These are phyloP conservation scores for Leccinum truebloodii DNA, from an alignment of 768 basidiomycete species.

Conservation along the genomic window DNA sequence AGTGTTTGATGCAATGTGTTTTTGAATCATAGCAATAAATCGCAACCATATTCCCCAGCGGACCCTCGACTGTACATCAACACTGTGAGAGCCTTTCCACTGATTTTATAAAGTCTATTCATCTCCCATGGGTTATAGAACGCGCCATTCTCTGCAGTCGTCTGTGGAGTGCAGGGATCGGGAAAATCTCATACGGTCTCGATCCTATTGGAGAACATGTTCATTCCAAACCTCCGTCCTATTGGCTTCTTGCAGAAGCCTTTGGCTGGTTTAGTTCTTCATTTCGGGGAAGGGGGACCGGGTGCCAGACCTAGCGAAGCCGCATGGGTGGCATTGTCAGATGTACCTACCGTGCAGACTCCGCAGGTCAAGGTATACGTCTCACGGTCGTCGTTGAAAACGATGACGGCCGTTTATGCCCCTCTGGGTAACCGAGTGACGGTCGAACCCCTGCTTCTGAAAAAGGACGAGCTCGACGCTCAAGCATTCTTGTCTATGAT, in stretches of 20 bases:
- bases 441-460: constrained; percentile 57
- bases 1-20: not conserved
- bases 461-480: constrained; percentile 64
- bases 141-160: constrained; percentile 70
- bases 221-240: constrained; percentile 50
- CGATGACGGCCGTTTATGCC: constrained; percentile 58
- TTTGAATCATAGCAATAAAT: constrained; percentile 28
- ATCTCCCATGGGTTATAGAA: constrained; percentile 43
- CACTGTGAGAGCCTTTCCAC: constrained; percentile 44
- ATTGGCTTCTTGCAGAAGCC: constrained; percentile 56
- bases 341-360: constrained; percentile 33
- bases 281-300: constrained; percentile 68
- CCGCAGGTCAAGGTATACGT: constrained; percentile 53
- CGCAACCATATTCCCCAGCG: constrained; percentile 29
- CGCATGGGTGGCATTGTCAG: constrained; percentile 53
- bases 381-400: constrained; percentile 58
- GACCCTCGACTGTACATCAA: constrained; percentile 67
- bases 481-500: constrained; percentile 74
- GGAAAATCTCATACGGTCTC: constrained; percentile 77
- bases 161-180: constrained; percentile 77
- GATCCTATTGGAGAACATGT: constrained; percentile 67
- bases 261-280: constrained; percentile 63
- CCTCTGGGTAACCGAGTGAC: constrained; percentile 49
- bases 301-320: constrained; percentile 62
- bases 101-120: not conserved